A percentile compares a stretch with the other conserved stretches of the same genome.
phyloP scores from a whole-genome alignment of 371 early-diverging fungal species.

The Saksenaea oblongispora region DNA sequence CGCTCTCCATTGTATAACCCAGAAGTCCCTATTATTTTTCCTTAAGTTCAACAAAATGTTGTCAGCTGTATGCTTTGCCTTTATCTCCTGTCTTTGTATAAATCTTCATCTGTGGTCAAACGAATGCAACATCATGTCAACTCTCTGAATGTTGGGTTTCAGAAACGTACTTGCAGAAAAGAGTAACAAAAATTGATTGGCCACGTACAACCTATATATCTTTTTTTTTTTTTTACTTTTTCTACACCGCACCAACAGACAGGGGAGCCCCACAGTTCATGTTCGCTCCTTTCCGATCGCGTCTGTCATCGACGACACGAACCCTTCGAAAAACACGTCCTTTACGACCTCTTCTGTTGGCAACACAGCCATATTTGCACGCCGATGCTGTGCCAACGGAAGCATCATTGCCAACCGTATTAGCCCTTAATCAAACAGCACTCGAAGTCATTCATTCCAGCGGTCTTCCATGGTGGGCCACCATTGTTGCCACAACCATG shows the following conservation, averaged over 20 bases:
- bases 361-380: neutral
- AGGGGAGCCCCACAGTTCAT: neutral
- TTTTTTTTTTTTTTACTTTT: too few relatives aligned
- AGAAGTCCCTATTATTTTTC: constrained; percentile 71
- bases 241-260: too few relatives aligned
- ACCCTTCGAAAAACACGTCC: neutral
- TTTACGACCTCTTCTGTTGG: neutral
- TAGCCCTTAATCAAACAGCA: constrained; percentile 47
- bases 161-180: too few relatives aligned
- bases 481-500: constrained; percentile 64
- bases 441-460: constrained; percentile 42
- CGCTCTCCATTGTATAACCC: constrained; percentile 91
- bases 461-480: constrained; percentile 73
- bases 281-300: neutral
- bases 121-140: neutral
- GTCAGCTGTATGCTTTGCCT: constrained; percentile 49
- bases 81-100: constrained; percentile 96
- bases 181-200: too few relatives aligned
- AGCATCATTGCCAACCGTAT: constrained; percentile 27
- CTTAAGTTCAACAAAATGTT: neutral
- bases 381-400: neutral
- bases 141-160: too few relatives aligned
- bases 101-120: constrained; percentile 49
- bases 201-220: too few relatives aligned
- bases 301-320: neutral